Conservation (phyloP, 352 stramenopile genomes). For the Discostella stelligera region DNA sequence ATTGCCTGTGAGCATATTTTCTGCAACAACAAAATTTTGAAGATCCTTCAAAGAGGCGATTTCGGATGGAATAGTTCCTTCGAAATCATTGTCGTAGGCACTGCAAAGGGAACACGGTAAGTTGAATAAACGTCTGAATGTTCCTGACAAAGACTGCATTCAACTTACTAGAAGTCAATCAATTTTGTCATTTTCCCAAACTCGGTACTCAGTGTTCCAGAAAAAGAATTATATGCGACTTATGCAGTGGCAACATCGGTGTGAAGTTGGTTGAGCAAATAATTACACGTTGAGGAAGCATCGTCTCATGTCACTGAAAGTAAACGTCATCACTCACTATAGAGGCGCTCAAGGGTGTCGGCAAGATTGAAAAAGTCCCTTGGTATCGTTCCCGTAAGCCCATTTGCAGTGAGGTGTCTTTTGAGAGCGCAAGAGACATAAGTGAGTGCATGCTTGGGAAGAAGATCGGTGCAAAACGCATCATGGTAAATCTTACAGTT, state of each 20-base stretch:
- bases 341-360: constrained; percentile 54
- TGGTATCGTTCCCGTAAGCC: constrained; percentile 46
- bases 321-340: constrained; percentile 30
- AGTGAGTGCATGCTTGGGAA: neutral
- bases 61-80: constrained; percentile 58
- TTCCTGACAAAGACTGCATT: too few relatives aligned
- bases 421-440: neutral
- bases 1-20: constrained; percentile 58
- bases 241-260: neutral
- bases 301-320: too few relatives aligned
- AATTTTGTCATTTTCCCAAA: constrained; percentile 60
- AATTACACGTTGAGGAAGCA: too few relatives aligned
- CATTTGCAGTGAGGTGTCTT: constrained; percentile 55
- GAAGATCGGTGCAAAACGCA: neutral
- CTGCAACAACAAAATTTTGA: constrained; percentile 63
- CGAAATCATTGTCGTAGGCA: constrained; percentile 62
- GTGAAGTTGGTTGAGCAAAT: constrained; percentile 12
- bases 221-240: constrained; percentile 72
- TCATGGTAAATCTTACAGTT: constrained; percentile 33
- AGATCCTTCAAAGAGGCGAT: constrained; percentile 56
- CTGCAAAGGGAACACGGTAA: constrained; percentile 2
- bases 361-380: constrained; percentile 56
- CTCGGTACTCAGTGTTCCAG: constrained; percentile 59
- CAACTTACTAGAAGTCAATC: constrained; percentile 53
- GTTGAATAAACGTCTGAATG: neutral